These are phyloP conservation scores for Tritrichomonas foetus DNA, from an alignment of 208 protist species.

Conservation along the genomic window DNA sequence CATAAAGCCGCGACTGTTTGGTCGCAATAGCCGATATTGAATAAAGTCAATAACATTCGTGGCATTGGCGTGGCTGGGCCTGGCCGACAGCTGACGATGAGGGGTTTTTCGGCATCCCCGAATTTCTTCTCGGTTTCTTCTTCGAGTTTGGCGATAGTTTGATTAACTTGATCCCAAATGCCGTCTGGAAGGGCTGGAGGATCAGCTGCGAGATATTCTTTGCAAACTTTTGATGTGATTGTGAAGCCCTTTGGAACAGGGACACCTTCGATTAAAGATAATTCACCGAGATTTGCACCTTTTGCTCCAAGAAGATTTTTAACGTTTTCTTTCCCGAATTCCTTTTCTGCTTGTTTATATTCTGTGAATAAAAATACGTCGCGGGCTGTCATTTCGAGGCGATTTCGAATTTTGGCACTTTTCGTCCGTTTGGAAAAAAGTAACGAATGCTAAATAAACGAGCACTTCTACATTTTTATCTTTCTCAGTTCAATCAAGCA, in stretches of 20 bases:
- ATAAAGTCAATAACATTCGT: neutral
- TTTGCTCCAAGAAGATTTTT: constrained; percentile 82
- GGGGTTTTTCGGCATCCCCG: neutral
- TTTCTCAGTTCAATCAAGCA: too few species aligned
- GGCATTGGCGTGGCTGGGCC: neutral
- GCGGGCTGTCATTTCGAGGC: too few species aligned
- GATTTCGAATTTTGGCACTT: too few species aligned
- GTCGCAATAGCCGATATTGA: neutral
- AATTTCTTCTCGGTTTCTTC: constrained; percentile 16
- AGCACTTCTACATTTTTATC: too few species aligned
- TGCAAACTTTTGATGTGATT: neutral
- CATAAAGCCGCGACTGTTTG: neutral
- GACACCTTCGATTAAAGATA: constrained; percentile 56
- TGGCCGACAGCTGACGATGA: neutral
- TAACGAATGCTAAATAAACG: too few species aligned
- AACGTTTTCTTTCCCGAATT: constrained; percentile 64
- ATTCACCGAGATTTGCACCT: constrained; percentile 78
- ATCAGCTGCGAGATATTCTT: neutral
- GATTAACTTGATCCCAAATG: neutral
- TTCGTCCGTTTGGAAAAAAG: too few species aligned
- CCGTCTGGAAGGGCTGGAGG: neutral
- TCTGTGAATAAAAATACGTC: too few species aligned
- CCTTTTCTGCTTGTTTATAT: neutral
- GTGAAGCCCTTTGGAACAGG: constrained; percentile 30
- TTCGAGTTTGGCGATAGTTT: neutral